Conservation (phyloP, 208 protist genomes). For the Porcisia deanei region DNA sequence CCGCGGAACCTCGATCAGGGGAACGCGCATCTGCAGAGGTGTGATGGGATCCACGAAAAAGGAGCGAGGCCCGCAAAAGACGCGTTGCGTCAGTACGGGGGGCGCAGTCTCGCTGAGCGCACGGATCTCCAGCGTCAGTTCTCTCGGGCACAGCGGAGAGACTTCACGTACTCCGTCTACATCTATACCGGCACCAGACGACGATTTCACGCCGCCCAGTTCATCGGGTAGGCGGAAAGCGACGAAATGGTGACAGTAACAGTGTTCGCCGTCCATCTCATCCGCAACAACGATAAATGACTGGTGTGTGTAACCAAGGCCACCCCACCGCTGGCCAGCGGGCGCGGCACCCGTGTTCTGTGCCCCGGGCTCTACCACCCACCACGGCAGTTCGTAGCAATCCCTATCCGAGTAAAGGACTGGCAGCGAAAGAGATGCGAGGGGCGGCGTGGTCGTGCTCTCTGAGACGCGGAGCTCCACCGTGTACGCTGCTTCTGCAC, state of each 20-base stretch:
- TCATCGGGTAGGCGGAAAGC: constrained; percentile 10
- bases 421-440: constrained; percentile 8
- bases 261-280: background rate
- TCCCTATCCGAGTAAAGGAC: background rate
- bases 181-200: background rate
- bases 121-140: constrained; percentile 5
- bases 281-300: constrained; percentile 4
- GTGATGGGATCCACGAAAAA: constrained; percentile 50
- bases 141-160: background rate
- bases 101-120: background rate
- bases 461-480: background rate
- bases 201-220: background rate
- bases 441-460: background rate
- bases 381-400: constrained; percentile 22
- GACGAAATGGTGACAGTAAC: constrained; percentile 26
- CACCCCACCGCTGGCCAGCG: constrained; percentile 25
- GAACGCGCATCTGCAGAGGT: constrained; percentile 37
- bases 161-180: background rate
- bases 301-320: constrained; percentile 17
- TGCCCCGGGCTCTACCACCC: constrained; percentile 4
- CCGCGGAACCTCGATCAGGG: constrained; percentile 28
- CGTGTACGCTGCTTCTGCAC: background rate
- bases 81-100: constrained; percentile 1
- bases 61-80: constrained; percentile 48
- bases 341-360: background rate